A percentile compares a stretch with the other conserved stretches of the same genome.
Conservation (phyloP, 2,329 filamentous ascomycete genomes). For the Colletotrichum lindemuthianum region DNA sequence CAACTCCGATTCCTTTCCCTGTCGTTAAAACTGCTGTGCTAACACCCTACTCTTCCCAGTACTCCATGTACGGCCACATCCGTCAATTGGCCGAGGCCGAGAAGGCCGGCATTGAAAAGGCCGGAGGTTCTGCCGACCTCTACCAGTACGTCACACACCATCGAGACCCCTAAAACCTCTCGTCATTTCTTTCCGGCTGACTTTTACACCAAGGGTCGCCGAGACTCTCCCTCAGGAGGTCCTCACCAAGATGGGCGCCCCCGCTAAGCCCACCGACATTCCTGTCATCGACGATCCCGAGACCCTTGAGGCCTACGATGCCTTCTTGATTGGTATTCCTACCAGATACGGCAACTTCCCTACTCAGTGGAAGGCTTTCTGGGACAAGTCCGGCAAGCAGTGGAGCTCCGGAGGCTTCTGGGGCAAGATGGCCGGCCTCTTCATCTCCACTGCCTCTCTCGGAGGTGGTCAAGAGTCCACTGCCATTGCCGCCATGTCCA, state of each 20-base stretch:
- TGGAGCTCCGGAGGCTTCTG: constrained; percentile 81
- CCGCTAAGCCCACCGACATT: constrained; percentile 75
- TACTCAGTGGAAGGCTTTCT: constrained; percentile 93
- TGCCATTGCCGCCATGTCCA: constrained; percentile 81
- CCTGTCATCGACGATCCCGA: constrained; percentile 67
- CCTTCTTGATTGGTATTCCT: constrained; percentile 91
- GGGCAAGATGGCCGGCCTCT: constrained; percentile 92
- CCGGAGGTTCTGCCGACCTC: constrained; percentile 83
- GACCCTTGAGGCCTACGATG: constrained; percentile 78
- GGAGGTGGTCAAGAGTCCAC: constrained; percentile 97
- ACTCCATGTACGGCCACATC: constrained; percentile 96
- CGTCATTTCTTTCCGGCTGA: constrained; percentile 10
- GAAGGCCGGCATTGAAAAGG: constrained; percentile 87
- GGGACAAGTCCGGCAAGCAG: constrained; percentile 88
- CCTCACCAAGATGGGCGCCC: constrained; percentile 90
- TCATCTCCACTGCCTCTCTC: constrained; percentile 84
- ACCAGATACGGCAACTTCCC: constrained; percentile 98
- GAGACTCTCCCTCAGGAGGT: constrained; percentile 91
- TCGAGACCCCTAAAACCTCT: neutral
- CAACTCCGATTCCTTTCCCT: constrained; percentile 5
- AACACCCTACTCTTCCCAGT: constrained; percentile 60
- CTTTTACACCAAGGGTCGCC: constrained; percentile 63
- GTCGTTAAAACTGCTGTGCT: constrained; percentile 6
- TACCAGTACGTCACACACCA: constrained; percentile 71
- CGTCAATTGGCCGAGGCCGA: constrained; percentile 86